These are phyloP conservation scores for Trichoderma aggressivum DNA, from an alignment of 2,329 filamentous ascomycete genomes.

Conservation along the genomic window DNA sequence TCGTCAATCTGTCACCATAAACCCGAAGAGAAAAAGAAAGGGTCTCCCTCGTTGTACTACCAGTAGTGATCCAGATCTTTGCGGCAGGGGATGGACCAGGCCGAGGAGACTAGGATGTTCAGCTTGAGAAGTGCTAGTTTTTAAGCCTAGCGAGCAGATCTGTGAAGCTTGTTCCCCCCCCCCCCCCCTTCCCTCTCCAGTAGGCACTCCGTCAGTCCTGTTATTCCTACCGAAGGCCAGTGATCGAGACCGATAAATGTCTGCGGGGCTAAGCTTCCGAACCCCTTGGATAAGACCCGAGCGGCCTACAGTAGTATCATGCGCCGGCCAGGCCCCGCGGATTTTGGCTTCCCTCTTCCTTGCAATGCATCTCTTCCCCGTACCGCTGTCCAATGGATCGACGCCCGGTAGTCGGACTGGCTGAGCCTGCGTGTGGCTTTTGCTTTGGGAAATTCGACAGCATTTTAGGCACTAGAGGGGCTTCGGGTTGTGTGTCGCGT, in stretches of 20 bases:
- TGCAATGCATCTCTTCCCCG: background rate
- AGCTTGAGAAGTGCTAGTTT: conserved; percentile 4
- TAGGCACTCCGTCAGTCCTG: background rate
- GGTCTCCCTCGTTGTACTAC: background rate
- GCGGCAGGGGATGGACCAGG: background rate
- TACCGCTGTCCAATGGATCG: conserved; percentile 3
- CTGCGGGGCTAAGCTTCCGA: conserved; percentile 5
- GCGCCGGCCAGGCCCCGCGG: background rate
- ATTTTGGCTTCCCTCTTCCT: background rate
- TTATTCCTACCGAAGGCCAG: background rate
- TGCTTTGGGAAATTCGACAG: background rate
- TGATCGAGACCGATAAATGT: conserved; percentile 1
- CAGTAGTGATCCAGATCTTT: background rate
- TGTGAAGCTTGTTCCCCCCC: background rate
- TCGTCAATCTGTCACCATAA: background rate
- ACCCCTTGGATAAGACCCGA: conserved; percentile 2
- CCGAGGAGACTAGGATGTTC: background rate
- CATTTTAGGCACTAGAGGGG: background rate
- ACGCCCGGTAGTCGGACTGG: background rate
- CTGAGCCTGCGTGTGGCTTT: background rate
- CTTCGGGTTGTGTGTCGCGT: background rate
- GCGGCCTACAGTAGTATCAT: conserved; percentile 9
- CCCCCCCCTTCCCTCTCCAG: background rate
- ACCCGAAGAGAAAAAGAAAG: background rate
- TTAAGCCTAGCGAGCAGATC: conserved; percentile 9